Evolutionary conservation across 208 protist species (phyloP).

Genomic region (Trypanosoma melophagium): DNA sequence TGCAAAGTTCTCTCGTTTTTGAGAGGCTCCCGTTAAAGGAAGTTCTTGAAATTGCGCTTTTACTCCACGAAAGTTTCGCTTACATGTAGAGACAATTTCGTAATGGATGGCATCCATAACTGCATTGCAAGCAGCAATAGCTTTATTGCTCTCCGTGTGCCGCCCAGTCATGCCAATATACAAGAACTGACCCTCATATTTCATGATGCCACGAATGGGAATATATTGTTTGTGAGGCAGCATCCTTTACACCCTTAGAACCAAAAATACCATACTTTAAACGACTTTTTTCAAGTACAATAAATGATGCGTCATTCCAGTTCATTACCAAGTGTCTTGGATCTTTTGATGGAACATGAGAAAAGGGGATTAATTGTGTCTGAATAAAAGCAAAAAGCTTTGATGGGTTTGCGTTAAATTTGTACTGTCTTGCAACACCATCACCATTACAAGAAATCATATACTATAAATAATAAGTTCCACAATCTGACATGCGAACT

Average conservation of each 20-base stretch:
- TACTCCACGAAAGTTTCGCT: conserved; percentile 25
- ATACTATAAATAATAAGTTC: conserved; percentile 30
- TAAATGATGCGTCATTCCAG: conserved; percentile 30
- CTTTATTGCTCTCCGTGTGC: conserved; percentile 13
- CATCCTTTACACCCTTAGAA: conserved; percentile 26
- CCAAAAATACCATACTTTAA: conserved; percentile 27
- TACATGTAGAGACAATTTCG: conserved; percentile 25
- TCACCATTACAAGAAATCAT: conserved; percentile 33
- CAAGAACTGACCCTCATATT: conserved; percentile 29
- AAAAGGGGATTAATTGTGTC: conserved; percentile 28
- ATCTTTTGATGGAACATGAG: conserved; percentile 26
- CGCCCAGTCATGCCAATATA: conserved; percentile 30
- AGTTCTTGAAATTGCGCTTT: conserved; percentile 29
- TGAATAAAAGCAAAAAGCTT: conserved; percentile 28
- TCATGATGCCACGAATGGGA: conserved; percentile 31
- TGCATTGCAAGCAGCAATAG: conserved; percentile 7
- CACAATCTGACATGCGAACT: conserved; percentile 23
- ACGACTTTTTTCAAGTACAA: conserved; percentile 27
- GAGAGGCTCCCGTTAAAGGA: conserved; percentile 9
- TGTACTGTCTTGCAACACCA: conserved; percentile 29
- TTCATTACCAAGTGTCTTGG: conserved; percentile 24
- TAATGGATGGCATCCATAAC: conserved; percentile 29
- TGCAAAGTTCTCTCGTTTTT: conserved; percentile 20
- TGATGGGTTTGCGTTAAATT: conserved; percentile 22
- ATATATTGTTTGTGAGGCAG: conserved; percentile 19